Evolutionary conservation across 257 asterid genomes (phyloP).

Genomic region (Primulina tabacum): DNA sequence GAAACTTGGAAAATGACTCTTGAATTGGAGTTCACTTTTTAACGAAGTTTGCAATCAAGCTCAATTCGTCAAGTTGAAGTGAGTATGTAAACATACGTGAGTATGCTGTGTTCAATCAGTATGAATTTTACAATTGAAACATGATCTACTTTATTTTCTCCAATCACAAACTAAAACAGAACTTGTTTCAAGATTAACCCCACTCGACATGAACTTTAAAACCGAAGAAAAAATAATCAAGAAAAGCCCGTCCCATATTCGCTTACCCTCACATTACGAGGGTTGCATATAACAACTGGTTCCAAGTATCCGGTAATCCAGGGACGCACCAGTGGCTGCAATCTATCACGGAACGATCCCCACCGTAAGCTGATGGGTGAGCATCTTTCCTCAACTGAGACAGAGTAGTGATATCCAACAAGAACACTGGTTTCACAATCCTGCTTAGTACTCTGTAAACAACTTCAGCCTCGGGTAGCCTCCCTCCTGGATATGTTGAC

Average conservation of each 20-base stretch:
- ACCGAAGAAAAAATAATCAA: not conserved
- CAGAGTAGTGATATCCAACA: constrained; percentile 61
- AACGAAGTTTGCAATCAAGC: not conserved
- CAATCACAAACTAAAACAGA: constrained; percentile 26
- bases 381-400: constrained; percentile 79
- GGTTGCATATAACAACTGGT: constrained; percentile 67
- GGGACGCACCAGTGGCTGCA: constrained; percentile 94
- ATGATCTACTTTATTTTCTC: constrained; percentile 17
- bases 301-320: constrained; percentile 86
- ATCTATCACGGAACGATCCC: constrained; percentile 47
- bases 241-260: not conserved
- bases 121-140: constrained; percentile 7
- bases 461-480: constrained; percentile 48
- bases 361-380: constrained; percentile 67
- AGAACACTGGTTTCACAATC: constrained; percentile 42
- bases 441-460: constrained; percentile 47
- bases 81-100: not conserved
- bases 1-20: not conserved
- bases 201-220: constrained; percentile 19
- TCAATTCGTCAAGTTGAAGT: not conserved
- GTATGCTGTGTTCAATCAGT: not conserved
- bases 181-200: constrained; percentile 18
- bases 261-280: constrained; percentile 39
- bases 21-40: not conserved
- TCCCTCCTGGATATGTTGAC: constrained; percentile 55